Percentiles rank a stretch among this genome's conserved stretches.
phyloP scores from a whole-genome alignment of 192 early-diverging fungal genomes.

The Rhizoclosmatium globosum region DNA sequence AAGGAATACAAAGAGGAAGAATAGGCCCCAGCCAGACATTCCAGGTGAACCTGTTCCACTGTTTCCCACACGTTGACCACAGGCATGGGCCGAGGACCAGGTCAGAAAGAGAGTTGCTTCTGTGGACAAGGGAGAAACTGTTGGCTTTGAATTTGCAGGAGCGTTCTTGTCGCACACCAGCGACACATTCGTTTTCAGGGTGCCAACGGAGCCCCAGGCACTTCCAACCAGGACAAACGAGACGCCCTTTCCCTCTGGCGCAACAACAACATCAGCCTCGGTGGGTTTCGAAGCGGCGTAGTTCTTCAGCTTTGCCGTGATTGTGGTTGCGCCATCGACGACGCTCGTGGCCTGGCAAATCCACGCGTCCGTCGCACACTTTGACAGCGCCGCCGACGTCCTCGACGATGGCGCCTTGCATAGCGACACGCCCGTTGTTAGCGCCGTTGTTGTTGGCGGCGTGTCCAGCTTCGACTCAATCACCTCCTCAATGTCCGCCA shows the following conservation, averaged over 20 bases:
- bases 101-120: constrained; percentile 6
- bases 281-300: neutral
- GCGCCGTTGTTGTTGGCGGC: constrained; percentile 7
- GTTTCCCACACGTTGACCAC: constrained; percentile 2
- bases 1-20: constrained; percentile 17
- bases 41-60: neutral
- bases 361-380: constrained; percentile 1
- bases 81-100: constrained; percentile 7
- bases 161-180: constrained; percentile 15
- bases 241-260: neutral
- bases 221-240: neutral
- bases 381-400: neutral
- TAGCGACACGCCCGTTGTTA: neutral
- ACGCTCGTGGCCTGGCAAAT: constrained; percentile 7
- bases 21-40: constrained; percentile 18
- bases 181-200: constrained; percentile 2
- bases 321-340: neutral
- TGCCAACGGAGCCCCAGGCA: constrained; percentile 1
- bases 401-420: neutral
- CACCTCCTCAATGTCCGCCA: neutral
- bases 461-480: neutral
- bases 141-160: neutral
- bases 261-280: neutral
- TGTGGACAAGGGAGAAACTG: neutral
- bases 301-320: neutral